Conservation (phyloP, 257 asterid species). For the Solanum arcanum region DNA sequence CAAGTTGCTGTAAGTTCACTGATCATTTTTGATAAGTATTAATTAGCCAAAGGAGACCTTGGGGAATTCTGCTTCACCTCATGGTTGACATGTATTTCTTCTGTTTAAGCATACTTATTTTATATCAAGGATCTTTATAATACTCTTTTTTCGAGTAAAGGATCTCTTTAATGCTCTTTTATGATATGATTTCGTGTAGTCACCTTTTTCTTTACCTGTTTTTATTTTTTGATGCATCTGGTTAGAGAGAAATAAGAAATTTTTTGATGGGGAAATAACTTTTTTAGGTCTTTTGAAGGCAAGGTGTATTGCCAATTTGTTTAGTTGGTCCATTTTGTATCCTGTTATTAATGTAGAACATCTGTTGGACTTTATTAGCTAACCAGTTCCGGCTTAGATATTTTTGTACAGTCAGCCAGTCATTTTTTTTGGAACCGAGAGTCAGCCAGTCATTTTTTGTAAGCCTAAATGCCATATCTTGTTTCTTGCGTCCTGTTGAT, state of each 20-base stretch:
- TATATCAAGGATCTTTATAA: background rate
- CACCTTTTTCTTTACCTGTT: background rate
- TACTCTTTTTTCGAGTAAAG: background rate
- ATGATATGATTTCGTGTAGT: background rate
- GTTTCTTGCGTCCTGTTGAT: background rate
- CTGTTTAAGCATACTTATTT: background rate
- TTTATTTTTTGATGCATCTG: background rate
- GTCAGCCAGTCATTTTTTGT: background rate
- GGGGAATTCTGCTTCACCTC: background rate
- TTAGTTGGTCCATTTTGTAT: background rate
- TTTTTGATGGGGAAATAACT: background rate
- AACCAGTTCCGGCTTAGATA: background rate
- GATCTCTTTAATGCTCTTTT: background rate
- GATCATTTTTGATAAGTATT: background rate
- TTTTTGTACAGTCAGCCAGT: background rate
- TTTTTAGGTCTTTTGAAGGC: background rate
- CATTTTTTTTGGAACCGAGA: background rate
- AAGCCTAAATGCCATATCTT: background rate
- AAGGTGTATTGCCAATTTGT: background rate
- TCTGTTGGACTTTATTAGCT: background rate
- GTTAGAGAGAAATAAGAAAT: background rate
- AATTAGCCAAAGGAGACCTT: background rate
- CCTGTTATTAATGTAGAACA: background rate
- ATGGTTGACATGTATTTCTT: background rate
- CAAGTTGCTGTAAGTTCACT: slow-evolving; percentile 68